phyloP scores from a whole-genome alignment of 2,329 filamentous ascomycete species.

The Lachnellula hyalina region DNA sequence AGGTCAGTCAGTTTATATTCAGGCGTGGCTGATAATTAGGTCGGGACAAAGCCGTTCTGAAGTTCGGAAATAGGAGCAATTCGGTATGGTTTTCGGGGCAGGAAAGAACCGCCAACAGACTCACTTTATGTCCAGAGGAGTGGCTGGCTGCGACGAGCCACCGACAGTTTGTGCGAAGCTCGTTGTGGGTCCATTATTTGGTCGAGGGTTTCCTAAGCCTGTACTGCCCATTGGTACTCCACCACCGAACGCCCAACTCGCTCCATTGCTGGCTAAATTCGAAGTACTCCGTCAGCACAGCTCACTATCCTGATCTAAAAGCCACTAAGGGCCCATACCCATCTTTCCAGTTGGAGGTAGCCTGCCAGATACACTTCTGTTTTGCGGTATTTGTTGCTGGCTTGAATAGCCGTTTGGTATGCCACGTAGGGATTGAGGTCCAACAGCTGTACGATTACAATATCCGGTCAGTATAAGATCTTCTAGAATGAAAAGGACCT shows the following conservation, averaged over 20 bases:
- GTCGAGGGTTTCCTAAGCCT: slow-evolving; percentile 47
- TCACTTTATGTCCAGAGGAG: slow-evolving; percentile 60
- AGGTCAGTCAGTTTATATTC: slow-evolving; percentile 12
- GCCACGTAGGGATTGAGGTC: slow-evolving; percentile 57
- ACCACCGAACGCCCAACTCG: slow-evolving; percentile 58
- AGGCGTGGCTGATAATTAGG: neutral
- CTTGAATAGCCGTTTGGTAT: slow-evolving; percentile 55
- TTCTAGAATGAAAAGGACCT: neutral
- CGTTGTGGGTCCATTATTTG: slow-evolving; percentile 52
- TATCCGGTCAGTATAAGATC: slow-evolving; percentile 16
- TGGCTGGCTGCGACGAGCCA: slow-evolving; percentile 54
- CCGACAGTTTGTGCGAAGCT: slow-evolving; percentile 63
- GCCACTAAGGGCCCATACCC: slow-evolving; percentile 42
- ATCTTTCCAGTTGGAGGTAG: slow-evolving; percentile 62
- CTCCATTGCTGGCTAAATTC: slow-evolving; percentile 32
- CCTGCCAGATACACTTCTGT: slow-evolving; percentile 51
- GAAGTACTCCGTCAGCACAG: slow-evolving; percentile 21
- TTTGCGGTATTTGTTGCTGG: slow-evolving; percentile 53
- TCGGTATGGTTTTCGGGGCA: neutral
- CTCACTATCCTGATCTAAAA: neutral
- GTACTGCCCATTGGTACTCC: slow-evolving; percentile 55
- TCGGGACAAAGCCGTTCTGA: too few species aligned
- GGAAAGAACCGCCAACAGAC: slow-evolving; percentile 32
- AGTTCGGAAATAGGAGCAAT: too few species aligned
- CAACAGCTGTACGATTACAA: slow-evolving; percentile 33